phyloP scores from a whole-genome alignment of 208 protist species.

The Vickermania spadyakhi region DNA sequence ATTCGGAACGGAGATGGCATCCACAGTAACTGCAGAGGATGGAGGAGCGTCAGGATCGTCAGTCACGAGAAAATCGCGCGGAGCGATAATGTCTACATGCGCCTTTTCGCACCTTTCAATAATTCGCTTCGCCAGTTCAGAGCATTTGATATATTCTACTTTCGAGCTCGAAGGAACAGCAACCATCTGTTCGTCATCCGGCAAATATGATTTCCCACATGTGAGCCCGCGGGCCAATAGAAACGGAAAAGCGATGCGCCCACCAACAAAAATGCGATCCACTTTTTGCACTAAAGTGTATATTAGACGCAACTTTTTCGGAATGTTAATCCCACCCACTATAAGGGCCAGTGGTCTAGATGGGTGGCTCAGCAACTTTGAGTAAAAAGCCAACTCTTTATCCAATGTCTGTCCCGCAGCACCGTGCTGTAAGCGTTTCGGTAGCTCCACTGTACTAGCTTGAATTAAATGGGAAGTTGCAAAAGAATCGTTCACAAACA shows the following conservation, averaged over 20 bases:
- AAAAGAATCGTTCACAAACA: constrained; percentile 82
- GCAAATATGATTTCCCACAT: constrained; percentile 19
- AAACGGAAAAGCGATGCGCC: constrained; percentile 55
- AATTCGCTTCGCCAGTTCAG: constrained; percentile 72
- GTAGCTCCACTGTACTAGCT: constrained; percentile 61
- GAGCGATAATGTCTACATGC: constrained; percentile 94
- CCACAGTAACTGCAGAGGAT: constrained; percentile 15
- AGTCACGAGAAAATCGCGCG: constrained; percentile 91
- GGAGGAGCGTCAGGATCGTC: constrained; percentile 34
- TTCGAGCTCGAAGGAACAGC: neutral
- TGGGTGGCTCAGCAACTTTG: constrained; percentile 56
- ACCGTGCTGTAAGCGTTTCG: constrained; percentile 54
- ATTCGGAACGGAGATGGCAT: constrained; percentile 38
- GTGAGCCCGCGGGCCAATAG: constrained; percentile 41
- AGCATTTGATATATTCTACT: constrained; percentile 26
- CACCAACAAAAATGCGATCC: constrained; percentile 61
- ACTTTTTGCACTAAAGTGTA: constrained; percentile 52
- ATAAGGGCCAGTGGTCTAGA: constrained; percentile 40
- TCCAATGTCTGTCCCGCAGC: constrained; percentile 67
- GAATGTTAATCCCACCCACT: constrained; percentile 41
- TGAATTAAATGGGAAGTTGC: constrained; percentile 33
- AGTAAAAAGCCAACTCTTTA: constrained; percentile 66
- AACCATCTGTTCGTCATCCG: constrained; percentile 8
- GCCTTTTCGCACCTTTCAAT: constrained; percentile 86
- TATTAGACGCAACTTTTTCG: constrained; percentile 50